A percentile compares a stretch with the other conserved stretches of the same genome.
phyloP scores from a whole-genome alignment of 768 basidiomycete genomes.

The Phaffia australis region DNA sequence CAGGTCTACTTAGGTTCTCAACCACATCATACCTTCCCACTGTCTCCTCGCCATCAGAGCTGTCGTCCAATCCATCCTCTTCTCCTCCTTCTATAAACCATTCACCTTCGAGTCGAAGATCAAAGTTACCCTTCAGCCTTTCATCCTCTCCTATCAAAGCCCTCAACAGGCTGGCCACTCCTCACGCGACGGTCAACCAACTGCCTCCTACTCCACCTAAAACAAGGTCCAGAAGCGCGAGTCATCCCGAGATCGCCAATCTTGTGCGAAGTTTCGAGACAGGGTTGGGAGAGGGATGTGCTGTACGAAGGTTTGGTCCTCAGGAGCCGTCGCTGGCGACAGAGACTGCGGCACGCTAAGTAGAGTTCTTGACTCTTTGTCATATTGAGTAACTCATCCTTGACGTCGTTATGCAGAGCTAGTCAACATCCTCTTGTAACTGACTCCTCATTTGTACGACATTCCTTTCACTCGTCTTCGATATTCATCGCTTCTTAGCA shows the following conservation, averaged over 20 bases:
- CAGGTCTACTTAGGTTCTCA: too few relatives aligned
- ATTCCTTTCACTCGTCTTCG: too few relatives aligned
- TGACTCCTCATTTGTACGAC: too few relatives aligned
- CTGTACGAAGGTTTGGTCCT: too few relatives aligned
- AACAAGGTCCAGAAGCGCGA: background rate
- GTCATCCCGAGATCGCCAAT: slow-evolving; percentile 10
- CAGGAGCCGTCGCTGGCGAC: too few relatives aligned
- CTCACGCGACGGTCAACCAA: slow-evolving; percentile 1
- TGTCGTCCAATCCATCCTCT: background rate
- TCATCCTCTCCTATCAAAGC: background rate
- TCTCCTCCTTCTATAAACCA: background rate
- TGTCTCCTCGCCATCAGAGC: background rate
- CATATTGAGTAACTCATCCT: too few relatives aligned
- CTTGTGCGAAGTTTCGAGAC: slow-evolving; percentile 2
- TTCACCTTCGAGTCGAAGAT: background rate
- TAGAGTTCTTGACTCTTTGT: too few relatives aligned
- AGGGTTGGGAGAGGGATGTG: too few relatives aligned
- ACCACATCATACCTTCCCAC: background rate
- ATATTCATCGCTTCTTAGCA: too few relatives aligned
- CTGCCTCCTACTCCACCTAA: slow-evolving; percentile 11
- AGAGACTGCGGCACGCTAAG: too few relatives aligned
- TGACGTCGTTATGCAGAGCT: too few relatives aligned
- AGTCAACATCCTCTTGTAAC: too few relatives aligned
- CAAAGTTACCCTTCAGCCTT: background rate
- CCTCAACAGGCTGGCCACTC: background rate